Conservation (phyloP, 2,329 filamentous ascomycete genomes). For the Zasmidium citrigriseum region DNA sequence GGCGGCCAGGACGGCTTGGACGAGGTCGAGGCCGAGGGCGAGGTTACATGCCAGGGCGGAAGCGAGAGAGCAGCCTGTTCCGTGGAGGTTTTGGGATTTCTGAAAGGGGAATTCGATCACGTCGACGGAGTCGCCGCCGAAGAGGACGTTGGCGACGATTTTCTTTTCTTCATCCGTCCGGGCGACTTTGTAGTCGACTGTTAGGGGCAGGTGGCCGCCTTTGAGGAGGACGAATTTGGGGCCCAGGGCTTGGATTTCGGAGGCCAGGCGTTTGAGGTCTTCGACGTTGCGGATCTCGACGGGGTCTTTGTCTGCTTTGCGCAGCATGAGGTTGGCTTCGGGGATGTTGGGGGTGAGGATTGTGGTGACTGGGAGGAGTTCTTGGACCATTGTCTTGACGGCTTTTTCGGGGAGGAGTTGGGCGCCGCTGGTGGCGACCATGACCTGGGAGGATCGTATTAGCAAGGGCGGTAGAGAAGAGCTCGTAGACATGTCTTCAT, state of each 20-base stretch:
- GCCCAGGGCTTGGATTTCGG: conserved; percentile 66
- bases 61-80: conserved; percentile 90
- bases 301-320: conserved; percentile 48
- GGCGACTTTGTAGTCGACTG: conserved; percentile 61
- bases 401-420: conserved; percentile 67
- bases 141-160: conserved; percentile 75
- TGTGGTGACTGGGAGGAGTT: conserved; percentile 66
- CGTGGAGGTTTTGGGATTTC: conserved; percentile 79
- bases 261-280: conserved; percentile 70
- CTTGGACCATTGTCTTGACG: conserved; percentile 59
- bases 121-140: conserved; percentile 60
- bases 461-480: not conserved
- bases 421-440: conserved; percentile 83
- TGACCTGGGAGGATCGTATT: conserved; percentile 62
- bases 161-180: conserved; percentile 59
- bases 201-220: conserved; percentile 85
- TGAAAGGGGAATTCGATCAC: conserved; percentile 72
- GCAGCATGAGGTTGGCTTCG: conserved; percentile 68
- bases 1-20: conserved; percentile 64
- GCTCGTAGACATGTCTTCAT: conserved; percentile 31
- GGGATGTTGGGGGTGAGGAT: conserved; percentile 77
- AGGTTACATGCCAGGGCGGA: conserved; percentile 79
- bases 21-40: conserved; percentile 58
- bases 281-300: conserved; percentile 58
- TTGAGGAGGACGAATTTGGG: conserved; percentile 83